Evolutionary conservation across 805 yeast genomes (phyloP).

Genomic region (Yarrowia bubula): DNA sequence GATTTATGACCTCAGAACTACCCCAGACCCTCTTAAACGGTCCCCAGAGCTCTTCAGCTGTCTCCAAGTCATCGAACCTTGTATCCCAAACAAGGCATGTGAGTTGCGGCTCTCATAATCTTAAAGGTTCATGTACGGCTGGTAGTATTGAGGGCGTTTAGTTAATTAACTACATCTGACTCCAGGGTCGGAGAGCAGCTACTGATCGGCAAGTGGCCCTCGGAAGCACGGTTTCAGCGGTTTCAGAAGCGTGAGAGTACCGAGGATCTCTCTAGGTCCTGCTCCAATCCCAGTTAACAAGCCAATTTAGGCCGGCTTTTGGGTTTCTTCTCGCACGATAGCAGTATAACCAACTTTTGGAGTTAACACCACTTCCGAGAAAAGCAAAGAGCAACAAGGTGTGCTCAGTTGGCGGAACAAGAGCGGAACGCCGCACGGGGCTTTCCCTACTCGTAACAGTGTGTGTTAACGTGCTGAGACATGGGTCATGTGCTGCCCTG

Average conservation of each 20-base stretch:
- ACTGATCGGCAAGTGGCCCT: not conserved
- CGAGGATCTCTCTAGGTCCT: too few species aligned
- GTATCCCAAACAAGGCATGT: slow-evolving; percentile 7
- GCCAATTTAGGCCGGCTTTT: not conserved
- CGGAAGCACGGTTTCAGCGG: too few species aligned
- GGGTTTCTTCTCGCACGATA: slow-evolving; percentile 2
- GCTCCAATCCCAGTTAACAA: not conserved
- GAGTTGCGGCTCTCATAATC: slow-evolving; percentile 1
- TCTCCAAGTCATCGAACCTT: slow-evolving; percentile 6
- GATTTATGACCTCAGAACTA: too few species aligned
- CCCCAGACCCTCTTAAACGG: not conserved
- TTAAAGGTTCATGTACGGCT: not conserved
- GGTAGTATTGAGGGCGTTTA: slow-evolving; percentile 8
- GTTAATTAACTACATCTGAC: too few species aligned
- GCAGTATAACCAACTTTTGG: not conserved
- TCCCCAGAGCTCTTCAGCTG: not conserved
- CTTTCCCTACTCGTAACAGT: too few species aligned
- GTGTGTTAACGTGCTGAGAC: too few species aligned
- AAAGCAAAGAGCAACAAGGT: slow-evolving; percentile 10
- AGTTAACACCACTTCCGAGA: not conserved
- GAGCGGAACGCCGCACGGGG: not conserved
- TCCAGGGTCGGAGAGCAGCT: too few species aligned
- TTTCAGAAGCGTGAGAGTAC: too few species aligned
- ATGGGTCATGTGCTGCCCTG: too few species aligned
- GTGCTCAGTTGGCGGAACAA: not conserved